These are phyloP conservation scores for Cymodocea nodosa DNA, from an alignment of 116 monocot species.

Conservation along the genomic window DNA sequence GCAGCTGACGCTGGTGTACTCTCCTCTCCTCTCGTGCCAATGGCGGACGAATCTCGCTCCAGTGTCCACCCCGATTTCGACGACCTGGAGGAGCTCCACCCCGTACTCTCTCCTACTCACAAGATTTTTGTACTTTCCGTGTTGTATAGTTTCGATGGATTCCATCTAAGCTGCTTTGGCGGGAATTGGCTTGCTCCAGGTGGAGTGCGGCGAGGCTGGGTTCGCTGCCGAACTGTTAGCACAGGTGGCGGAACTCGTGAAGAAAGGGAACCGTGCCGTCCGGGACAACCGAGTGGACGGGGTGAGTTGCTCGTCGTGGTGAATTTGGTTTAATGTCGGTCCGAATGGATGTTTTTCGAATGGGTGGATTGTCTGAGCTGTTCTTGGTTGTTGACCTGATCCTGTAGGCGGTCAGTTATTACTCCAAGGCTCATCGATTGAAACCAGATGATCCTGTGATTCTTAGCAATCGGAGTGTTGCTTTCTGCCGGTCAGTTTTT, in stretches of 20 bases:
- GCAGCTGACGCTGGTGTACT: neutral
- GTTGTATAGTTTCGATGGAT: neutral
- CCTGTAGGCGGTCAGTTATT: slow-evolving; percentile 60
- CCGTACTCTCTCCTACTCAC: slow-evolving; percentile 12
- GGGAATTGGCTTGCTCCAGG: neutral
- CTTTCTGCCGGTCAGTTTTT: slow-evolving; percentile 49
- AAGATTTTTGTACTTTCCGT: neutral
- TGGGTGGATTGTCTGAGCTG: neutral
- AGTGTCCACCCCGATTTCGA: slow-evolving; percentile 9
- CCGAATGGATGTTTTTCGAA: neutral
- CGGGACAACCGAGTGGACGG: slow-evolving; percentile 43
- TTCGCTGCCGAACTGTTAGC: slow-evolving; percentile 9
- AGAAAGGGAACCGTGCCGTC: slow-evolving; percentile 42
- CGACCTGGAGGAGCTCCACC: slow-evolving; percentile 43
- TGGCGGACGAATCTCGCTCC: neutral
- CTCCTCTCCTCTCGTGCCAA: neutral
- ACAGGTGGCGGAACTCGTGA: slow-evolving; percentile 44
- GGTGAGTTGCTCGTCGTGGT: slow-evolving; percentile 11
- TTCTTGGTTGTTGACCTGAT: neutral
- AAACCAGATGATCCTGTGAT: slow-evolving; percentile 67
- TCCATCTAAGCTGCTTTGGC: neutral
- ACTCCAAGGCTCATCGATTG: slow-evolving; percentile 66
- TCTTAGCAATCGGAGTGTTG: slow-evolving; percentile 66
- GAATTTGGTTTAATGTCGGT: neutral
- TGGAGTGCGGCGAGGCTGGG: slow-evolving; percentile 1